These are phyloP conservation scores for Abrus precatorius DNA, from an alignment of 306 rosid genomes.

Conservation along the genomic window DNA sequence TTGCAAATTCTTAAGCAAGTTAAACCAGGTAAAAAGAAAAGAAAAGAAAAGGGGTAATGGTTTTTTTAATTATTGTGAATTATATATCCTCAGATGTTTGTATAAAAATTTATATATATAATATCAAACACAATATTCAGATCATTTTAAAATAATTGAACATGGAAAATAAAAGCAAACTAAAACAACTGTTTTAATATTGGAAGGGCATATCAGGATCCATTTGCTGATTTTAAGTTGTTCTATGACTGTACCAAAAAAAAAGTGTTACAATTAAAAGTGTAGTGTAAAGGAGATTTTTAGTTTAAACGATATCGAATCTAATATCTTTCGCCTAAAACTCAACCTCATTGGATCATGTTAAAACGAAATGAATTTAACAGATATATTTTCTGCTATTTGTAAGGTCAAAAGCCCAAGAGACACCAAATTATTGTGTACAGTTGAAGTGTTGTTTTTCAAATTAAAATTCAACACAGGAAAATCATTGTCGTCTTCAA, in stretches of 20 bases:
- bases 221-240: background rate
- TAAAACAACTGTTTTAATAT: background rate
- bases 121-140: no score
- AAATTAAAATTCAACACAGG: background rate
- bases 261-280: background rate
- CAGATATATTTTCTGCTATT: background rate
- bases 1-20: background rate
- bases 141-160: no score
- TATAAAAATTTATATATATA: no score
- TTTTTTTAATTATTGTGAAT: no score
- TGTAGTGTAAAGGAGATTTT: background rate
- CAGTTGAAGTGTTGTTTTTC: background rate
- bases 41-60: background rate
- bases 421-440: background rate
- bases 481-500: background rate
- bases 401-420: background rate
- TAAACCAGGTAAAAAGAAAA: constrained; percentile 20
- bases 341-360: background rate
- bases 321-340: background rate
- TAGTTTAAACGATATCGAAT: background rate
- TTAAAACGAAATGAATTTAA: no score
- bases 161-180: no score
- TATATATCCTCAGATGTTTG: no score
- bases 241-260: background rate
- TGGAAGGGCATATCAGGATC: background rate